Evolutionary conservation across 2,329 filamentous ascomycete genomes (phyloP).

Genomic region (Microsporum canis): DNA sequence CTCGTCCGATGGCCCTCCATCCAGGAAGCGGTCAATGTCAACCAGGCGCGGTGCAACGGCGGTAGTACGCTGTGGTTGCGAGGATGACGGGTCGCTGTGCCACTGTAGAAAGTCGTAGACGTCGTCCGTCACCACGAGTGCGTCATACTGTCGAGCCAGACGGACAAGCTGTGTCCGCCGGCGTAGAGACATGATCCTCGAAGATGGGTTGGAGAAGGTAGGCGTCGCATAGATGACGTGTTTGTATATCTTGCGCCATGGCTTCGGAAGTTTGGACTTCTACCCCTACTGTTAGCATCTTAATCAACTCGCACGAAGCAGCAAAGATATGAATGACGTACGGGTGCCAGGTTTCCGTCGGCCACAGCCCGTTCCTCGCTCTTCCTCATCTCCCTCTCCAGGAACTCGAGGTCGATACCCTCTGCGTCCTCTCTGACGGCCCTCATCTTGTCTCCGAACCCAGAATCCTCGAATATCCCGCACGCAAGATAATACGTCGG

Average conservation of each 20-base stretch:
- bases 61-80: conserved; percentile 2
- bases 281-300: background rate
- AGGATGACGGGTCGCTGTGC: conserved; percentile 35
- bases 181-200: conserved; percentile 62
- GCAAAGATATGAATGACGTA: conserved; percentile 22
- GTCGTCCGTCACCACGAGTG: conserved; percentile 77
- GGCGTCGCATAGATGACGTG: conserved; percentile 84
- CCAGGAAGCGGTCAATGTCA: conserved; percentile 62
- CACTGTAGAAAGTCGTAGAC: conserved; percentile 91
- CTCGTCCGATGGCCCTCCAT: conserved; percentile 46
- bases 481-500: conserved; percentile 79
- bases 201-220: conserved; percentile 79
- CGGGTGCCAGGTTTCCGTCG: conserved; percentile 33
- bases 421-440: conserved; percentile 67
- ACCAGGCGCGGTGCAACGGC: conserved; percentile 56
- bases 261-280: conserved; percentile 44
- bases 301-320: background rate
- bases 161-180: conserved; percentile 58
- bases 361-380: conserved; percentile 38
- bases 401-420: conserved; percentile 57
- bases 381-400: conserved; percentile 42
- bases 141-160: conserved; percentile 68
- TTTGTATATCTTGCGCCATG: conserved; percentile 65
- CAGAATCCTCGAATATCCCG: conserved; percentile 71
- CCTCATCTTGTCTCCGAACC: conserved; percentile 55